Conservation (phyloP, 2,329 filamentous ascomycete species). For the Hymenoscyphus fraxineus region DNA sequence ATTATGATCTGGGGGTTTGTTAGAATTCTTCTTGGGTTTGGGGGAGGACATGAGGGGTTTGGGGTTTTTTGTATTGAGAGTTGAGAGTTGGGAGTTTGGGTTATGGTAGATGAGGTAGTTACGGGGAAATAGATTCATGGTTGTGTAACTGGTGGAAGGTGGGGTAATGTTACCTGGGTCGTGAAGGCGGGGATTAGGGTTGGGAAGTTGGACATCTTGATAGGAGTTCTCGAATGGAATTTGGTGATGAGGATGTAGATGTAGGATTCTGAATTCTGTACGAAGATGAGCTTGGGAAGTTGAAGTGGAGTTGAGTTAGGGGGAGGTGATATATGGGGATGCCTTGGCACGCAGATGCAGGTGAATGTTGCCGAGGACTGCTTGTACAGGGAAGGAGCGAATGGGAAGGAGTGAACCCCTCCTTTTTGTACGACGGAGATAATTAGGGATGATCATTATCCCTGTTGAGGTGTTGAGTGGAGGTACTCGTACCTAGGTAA, state of each 20-base stretch:
- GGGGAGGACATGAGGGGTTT: slow-evolving; percentile 19
- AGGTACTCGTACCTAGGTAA: background rate
- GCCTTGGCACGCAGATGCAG: background rate
- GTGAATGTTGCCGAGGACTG: background rate
- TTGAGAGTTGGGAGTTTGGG: no score
- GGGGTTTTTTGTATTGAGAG: background rate
- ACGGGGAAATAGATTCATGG: background rate
- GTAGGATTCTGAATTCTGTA: background rate
- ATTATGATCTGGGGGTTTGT: slow-evolving; percentile 35
- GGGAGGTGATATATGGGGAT: background rate
- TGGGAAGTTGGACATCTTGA: slow-evolving; percentile 14
- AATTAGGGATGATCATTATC: background rate
- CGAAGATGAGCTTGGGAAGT: background rate
- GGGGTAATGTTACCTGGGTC: slow-evolving; percentile 33
- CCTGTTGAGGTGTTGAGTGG: background rate
- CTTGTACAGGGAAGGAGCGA: background rate
- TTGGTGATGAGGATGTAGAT: background rate
- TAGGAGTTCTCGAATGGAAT: background rate
- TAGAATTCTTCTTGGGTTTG: background rate
- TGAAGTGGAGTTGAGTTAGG: background rate
- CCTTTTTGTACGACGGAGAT: background rate
- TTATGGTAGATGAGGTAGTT: background rate
- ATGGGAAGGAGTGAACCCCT: background rate
- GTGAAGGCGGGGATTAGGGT: slow-evolving; percentile 40
- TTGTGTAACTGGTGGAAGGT: background rate